Evolutionary conservation across 2,329 filamentous ascomycete species (phyloP), one percentile per base, ranked within the genome.

Genomic region (Dactylellina haptotyla): DNA sequence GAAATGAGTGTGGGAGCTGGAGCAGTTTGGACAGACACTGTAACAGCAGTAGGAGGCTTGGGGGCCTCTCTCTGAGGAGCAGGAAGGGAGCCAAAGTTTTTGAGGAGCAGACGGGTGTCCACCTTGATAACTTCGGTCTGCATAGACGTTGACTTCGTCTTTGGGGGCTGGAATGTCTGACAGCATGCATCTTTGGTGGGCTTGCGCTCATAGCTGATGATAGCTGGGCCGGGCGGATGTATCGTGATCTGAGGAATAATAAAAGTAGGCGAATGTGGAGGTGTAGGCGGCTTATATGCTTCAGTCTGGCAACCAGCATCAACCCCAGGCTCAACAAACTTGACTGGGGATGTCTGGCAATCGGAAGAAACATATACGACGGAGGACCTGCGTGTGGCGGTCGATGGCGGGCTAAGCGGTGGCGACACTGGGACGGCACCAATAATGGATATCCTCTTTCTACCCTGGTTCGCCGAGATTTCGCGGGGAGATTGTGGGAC

Each of bases 41-140:
- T 39, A 41, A 39, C 51, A 28, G 62, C 41, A 12, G 51, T 18
- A 3, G 63, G 62, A 8, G 62, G 43, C 25, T 43, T 67, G 9
- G 63, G 63, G 20, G 53, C 43, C 16, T 51, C 63, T 58, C 63
- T 58, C 45, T 43, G 63, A 34, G 63, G 62, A 14, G 61, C 46
- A 3, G 54, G 53, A 28, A 56, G 70, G 4, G 70, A 54, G 14
- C 37, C 56, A 28, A 75, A 69, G 41, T 64, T 77, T 56, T 66
- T 70, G n/a, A 59, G 54, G 28, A 74, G 30, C 23, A 63, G 65
- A 18, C 62, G 54, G 39, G 74, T 87, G 79, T 96, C 93, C 4
- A 96, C 87, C 63, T 91, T 87, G 67, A 98, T 97, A 70, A 92
- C 91, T 77, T 98, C 93, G 0, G 95, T 99, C 83, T 99, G 95